Base-by-base conservation (phyloP, 2,329 filamentous ascomycete genomes). In the Colletotrichum euphorbiae region DNA sequence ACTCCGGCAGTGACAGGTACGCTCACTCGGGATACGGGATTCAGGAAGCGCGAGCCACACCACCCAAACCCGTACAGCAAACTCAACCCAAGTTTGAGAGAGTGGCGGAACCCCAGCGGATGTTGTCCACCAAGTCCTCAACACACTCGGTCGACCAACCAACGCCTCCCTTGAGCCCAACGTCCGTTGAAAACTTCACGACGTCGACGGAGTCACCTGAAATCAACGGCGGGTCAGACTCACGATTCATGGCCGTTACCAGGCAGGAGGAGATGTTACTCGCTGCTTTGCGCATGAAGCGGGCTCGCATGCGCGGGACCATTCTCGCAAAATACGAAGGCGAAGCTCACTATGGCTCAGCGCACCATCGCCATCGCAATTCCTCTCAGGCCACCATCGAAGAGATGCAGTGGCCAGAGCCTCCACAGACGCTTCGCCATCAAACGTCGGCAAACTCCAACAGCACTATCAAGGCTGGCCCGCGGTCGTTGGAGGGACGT, bases 221-320 rank as follows among this genome's bases (percentile, higher is more conserved):
- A 46, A 72, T 72, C 2, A 70, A 73, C 9, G 73, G 69, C 17
- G 75, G 78, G 38, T 77, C 77, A 31, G 75, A 80, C 45, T 77
- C 77, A 28, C 82, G 86, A 1, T 78, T 88, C 62, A 88, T 89
- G 83, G 84, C 85, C 1, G 85, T 89, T 17, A 88, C 86, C 0
- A 81, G 80, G 4, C 85, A 88, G 69, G 87, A 89, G 69, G 85
- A 89, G 75, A 83, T 87, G 80, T 79, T 89, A 0, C 78, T 89
- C 4, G 83, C 86, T 2, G 87, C 87, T 3, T 79, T 89, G 46
- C 81, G 87, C 8, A 81, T 84, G 71, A 87, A 87, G 78, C 80
- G 85, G n/a, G 82, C 85, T 3, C 78, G 79, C n/a, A 86, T 87
- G 82, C 83, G 84, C 2, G 82, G 86, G 69, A 81, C 80, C 3